Conservation (phyloP, 2,329 filamentous ascomycete species). For the Neocatenulostroma microsporum region DNA sequence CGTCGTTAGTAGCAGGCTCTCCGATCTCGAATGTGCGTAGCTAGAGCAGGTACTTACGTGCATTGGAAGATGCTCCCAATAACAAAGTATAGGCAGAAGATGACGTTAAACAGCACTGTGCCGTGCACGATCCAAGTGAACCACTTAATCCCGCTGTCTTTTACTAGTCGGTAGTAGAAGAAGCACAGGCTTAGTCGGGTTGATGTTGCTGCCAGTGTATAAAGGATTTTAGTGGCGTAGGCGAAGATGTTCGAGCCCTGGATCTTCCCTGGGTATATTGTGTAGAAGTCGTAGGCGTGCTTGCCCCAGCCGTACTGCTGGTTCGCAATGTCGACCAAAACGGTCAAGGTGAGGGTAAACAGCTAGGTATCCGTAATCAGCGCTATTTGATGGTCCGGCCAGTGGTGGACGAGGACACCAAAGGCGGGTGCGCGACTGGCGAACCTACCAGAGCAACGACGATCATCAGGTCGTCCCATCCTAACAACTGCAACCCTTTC, state of each 20-base stretch:
- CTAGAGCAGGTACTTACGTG: conserved; percentile 19
- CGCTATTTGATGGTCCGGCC: too few species aligned
- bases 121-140: conserved; percentile 35
- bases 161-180: conserved; percentile 41
- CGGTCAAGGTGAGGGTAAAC: conserved; percentile 32
- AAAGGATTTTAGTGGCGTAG: conserved; percentile 37
- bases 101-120: conserved; percentile 32
- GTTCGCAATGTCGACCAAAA: conserved; percentile 37
- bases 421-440: too few species aligned
- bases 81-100: conserved; percentile 32
- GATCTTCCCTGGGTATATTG: conserved; percentile 19
- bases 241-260: conserved; percentile 31
- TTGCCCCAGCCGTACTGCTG: conserved; percentile 35
- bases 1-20: background rate
- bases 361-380: too few species aligned
- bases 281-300: conserved; percentile 36
- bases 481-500: too few species aligned
- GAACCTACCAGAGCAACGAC: conserved; percentile 31
- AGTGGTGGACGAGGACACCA: too few species aligned
- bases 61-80: conserved; percentile 35
- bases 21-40: too few species aligned
- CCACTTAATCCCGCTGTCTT: conserved; percentile 32
- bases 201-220: conserved; percentile 36
- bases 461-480: conserved; percentile 37
- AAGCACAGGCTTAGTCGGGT: conserved; percentile 38